These are phyloP conservation scores for Eucalyptus cloeziana DNA, from an alignment of 345 rosid species.

Conservation along the genomic window DNA sequence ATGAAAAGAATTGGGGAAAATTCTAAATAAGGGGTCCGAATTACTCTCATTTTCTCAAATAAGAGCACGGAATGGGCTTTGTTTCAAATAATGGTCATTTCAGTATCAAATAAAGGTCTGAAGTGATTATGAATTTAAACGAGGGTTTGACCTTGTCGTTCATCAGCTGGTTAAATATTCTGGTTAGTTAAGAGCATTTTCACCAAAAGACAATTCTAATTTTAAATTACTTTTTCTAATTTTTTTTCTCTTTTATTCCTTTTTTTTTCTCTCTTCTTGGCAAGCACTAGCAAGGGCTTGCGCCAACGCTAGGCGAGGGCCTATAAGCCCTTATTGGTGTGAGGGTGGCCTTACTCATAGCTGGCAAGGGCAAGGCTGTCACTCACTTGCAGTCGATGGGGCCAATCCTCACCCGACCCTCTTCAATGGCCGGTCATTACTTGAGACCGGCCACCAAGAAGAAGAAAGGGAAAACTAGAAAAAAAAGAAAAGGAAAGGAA, in stretches of 20 bases:
- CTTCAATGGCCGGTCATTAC: fast-evolving
- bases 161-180: fast-evolving
- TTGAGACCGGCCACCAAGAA: fast-evolving
- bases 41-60: too few relatives aligned
- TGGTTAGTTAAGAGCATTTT: fast-evolving
- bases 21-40: too few relatives aligned
- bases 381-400: fast-evolving
- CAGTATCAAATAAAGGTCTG: too few relatives aligned
- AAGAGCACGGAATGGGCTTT: fast-evolving
- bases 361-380: fast-evolving
- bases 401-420: fast-evolving
- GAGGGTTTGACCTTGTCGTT: fast-evolving
- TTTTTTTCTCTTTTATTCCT: too few relatives aligned
- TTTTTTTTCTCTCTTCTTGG: fast-evolving
- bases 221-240: too few relatives aligned
- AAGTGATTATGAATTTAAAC: too few relatives aligned
- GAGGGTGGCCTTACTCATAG: too few relatives aligned
- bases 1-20: background rate
- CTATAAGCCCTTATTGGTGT: too few relatives aligned
- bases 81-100: too few relatives aligned
- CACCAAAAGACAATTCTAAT: fast-evolving
- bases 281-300: too few relatives aligned
- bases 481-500: fast-evolving
- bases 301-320: too few relatives aligned
- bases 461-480: too few relatives aligned